phyloP scores from a whole-genome alignment of 768 basidiomycete genomes.

The Aureoboletus auriporus region DNA sequence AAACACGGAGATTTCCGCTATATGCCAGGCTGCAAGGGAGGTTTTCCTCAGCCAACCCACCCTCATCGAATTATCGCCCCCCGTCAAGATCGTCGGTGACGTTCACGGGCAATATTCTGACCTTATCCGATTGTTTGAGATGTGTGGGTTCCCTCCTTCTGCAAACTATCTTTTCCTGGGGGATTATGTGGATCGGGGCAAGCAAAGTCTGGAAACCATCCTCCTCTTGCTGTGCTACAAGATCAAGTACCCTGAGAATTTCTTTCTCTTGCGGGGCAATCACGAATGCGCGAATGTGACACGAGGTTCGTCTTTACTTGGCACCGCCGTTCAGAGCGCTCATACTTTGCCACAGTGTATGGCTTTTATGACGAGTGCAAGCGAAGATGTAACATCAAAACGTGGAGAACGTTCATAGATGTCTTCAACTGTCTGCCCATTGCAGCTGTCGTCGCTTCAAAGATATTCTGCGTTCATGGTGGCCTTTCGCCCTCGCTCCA shows the following conservation, averaged over 20 bases:
- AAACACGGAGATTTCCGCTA: slow-evolving; percentile 90
- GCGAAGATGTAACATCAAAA: slow-evolving; percentile 98
- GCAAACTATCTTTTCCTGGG: slow-evolving; percentile 99
- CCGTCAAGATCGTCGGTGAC: slow-evolving; percentile 99
- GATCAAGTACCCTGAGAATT: slow-evolving; percentile 99
- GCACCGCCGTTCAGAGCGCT: slow-evolving; percentile 15
- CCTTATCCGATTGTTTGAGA: slow-evolving; percentile 96
- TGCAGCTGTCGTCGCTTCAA: slow-evolving; percentile 96
- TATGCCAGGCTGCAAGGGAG: slow-evolving; percentile 94
- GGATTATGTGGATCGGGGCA: slow-evolving; percentile 98
- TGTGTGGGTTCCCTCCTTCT: slow-evolving; percentile 98
- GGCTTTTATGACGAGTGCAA: slow-evolving; percentile 99
- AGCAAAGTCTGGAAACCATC: slow-evolving; percentile 98
- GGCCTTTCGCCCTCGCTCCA: slow-evolving; percentile 90
- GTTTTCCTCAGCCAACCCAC: slow-evolving; percentile 96
- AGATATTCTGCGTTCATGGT: slow-evolving; percentile 99
- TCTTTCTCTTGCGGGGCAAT: slow-evolving; percentile 95
- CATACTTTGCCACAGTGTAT: slow-evolving; percentile 59
- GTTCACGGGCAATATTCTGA: slow-evolving; percentile 99
- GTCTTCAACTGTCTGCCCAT: slow-evolving; percentile 99
- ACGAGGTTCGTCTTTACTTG: slow-evolving; percentile 59
- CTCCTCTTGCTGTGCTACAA: slow-evolving; percentile 97
- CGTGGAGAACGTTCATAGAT: slow-evolving; percentile 99
- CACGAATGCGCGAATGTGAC: slow-evolving; percentile 99
- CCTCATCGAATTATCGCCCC: slow-evolving; percentile 93